Percentiles rank a stretch among this genome's conserved stretches.
Conservation (phyloP, 352 stramenopile genomes). For the Peronospora belbahrii region DNA sequence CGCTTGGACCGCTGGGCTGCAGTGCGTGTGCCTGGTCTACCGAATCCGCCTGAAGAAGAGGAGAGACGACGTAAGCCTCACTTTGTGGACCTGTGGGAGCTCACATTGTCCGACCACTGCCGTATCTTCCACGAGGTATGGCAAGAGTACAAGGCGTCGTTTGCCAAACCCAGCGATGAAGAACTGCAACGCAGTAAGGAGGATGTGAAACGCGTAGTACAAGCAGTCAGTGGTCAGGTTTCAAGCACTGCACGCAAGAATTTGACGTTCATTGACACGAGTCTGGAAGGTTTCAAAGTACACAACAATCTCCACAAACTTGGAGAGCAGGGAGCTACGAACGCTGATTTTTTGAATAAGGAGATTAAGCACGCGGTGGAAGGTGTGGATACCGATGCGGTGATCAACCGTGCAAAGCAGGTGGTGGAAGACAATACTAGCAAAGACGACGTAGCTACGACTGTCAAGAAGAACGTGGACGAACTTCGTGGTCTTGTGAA, state of each 20-base stretch:
- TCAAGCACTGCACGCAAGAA: conserved; percentile 50
- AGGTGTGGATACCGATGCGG: conserved; percentile 54
- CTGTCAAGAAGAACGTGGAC: conserved; percentile 59
- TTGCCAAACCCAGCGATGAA: conserved; percentile 40
- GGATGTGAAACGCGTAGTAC: conserved; percentile 43
- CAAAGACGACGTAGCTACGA: conserved; percentile 59
- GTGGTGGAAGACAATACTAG: conserved; percentile 58
- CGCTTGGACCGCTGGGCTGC: conserved; percentile 43
- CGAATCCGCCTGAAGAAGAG: conserved; percentile 59
- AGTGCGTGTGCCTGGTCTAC: conserved; percentile 53
- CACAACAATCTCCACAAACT: conserved; percentile 52
- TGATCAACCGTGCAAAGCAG: conserved; percentile 46
- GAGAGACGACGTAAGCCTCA: conserved; percentile 31
- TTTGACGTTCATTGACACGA: conserved; percentile 47
- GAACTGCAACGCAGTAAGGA: conserved; percentile 61
- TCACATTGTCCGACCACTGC: conserved; percentile 58
- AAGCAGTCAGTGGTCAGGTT: conserved; percentile 45
- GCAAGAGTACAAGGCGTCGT: conserved; percentile 64
- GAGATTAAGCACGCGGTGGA: conserved; percentile 45
- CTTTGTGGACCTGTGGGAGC: conserved; percentile 76
- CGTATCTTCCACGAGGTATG: conserved; percentile 58
- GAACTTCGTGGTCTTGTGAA: conserved; percentile 62
- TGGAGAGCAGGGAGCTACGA: conserved; percentile 34
- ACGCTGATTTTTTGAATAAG: conserved; percentile 48
- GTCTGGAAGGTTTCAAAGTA: conserved; percentile 58